Conservation (phyloP, 345 rosid genomes). For the Reutealis trisperma region DNA sequence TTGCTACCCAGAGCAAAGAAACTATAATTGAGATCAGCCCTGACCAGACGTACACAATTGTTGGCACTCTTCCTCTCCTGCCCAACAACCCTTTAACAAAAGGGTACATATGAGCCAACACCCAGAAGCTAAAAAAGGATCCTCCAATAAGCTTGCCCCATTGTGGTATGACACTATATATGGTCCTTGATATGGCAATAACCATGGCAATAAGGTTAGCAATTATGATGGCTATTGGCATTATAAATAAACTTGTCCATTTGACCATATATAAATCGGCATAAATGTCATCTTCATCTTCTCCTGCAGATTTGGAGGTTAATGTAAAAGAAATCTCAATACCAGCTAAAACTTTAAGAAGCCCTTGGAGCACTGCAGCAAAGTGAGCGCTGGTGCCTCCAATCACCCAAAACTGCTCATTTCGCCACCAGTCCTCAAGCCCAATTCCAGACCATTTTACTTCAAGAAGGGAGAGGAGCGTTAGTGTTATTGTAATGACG, state of each 20-base stretch:
- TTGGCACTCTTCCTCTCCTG: slow-evolving; percentile 81
- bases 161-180: slow-evolving; percentile 83
- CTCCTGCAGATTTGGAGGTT: slow-evolving; percentile 66
- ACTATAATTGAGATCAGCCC: slow-evolving; percentile 70
- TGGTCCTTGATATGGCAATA: slow-evolving; percentile 64
- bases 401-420: slow-evolving; percentile 92
- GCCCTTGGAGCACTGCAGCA: slow-evolving; percentile 79
- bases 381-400: slow-evolving; percentile 95
- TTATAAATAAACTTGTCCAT: slow-evolving; percentile 83
- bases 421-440: slow-evolving; percentile 90
- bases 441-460: slow-evolving; percentile 87
- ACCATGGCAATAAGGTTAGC: slow-evolving; percentile 69
- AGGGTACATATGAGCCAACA: slow-evolving; percentile 82
- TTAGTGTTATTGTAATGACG: slow-evolving; percentile 56
- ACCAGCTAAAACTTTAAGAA: slow-evolving; percentile 76
- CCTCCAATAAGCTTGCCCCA: slow-evolving; percentile 92
- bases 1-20: slow-evolving; percentile 71
- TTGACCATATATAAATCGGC: slow-evolving; percentile 84
- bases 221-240: slow-evolving; percentile 78
- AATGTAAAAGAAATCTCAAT: slow-evolving; percentile 83
- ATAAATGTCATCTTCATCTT: slow-evolving; percentile 68
- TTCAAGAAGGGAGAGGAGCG: slow-evolving; percentile 74
- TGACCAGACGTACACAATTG: slow-evolving; percentile 80
- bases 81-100: slow-evolving; percentile 84
- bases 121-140: slow-evolving; percentile 83